Percentiles rank a stretch among this genome's conserved stretches.
These are phyloP conservation scores for Phytopythium montanum DNA, from an alignment of 352 stramenopile species.

Conservation along the genomic window DNA sequence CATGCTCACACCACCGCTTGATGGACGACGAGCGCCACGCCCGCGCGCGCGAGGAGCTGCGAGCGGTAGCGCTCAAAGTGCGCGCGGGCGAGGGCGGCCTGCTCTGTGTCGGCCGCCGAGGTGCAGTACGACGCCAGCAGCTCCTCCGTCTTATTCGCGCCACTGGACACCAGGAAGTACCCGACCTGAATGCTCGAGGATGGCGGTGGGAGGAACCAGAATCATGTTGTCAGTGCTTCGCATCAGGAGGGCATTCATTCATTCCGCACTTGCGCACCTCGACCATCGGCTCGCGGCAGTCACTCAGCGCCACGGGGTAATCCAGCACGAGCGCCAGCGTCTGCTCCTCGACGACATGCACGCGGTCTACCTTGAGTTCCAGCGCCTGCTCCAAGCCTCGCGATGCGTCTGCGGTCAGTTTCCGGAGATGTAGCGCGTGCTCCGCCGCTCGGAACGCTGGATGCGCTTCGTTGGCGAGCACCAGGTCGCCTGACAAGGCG, in stretches of 20 bases:
- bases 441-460: conserved; percentile 16
- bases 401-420: background rate
- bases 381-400: conserved; percentile 29
- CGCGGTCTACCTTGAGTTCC: conserved; percentile 12
- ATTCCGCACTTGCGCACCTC: conserved; percentile 39
- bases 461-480: conserved; percentile 39
- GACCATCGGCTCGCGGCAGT: conserved; percentile 52
- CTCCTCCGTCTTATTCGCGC: conserved; percentile 1
- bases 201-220: background rate
- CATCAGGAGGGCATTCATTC: background rate
- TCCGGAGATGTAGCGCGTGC: conserved; percentile 15
- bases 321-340: conserved; percentile 42
- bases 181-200: conserved; percentile 29
- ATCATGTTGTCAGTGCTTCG: background rate
- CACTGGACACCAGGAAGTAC: conserved; percentile 40
- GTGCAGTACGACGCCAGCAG: conserved; percentile 64
- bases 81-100: conserved; percentile 17
- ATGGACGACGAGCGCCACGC: conserved; percentile 16
- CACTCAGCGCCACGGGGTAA: conserved; percentile 63
- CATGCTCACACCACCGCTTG: conserved; percentile 19
- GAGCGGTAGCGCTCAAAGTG: conserved; percentile 45
- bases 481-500: conserved; percentile 36
- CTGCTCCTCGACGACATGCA: conserved; percentile 25
- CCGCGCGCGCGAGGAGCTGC: conserved; percentile 9
- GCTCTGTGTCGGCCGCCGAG: conserved; percentile 12